Conservation (phyloP, 257 asterid species). For the Solanum rostratum region DNA sequence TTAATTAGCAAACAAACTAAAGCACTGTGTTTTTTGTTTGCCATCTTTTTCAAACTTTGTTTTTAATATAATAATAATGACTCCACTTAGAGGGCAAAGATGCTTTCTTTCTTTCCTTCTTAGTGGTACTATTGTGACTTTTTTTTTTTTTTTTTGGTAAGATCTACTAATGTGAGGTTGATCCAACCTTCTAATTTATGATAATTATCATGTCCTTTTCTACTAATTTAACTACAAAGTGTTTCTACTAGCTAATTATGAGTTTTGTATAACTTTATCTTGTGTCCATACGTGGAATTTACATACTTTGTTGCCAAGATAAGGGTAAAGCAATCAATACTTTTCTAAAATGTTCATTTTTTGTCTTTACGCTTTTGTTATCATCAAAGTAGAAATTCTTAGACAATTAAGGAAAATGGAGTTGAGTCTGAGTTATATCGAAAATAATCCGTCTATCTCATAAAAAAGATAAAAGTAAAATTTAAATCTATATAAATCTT, state of each 20-base stretch:
- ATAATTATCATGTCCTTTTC: conserved; percentile 5
- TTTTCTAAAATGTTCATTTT: background rate
- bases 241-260: background rate
- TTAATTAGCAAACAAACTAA: background rate
- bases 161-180: conserved; percentile 16
- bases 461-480: too few species aligned
- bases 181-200: conserved; percentile 22
- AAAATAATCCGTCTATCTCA: too few species aligned
- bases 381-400: background rate
- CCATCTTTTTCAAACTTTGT: conserved; percentile 15
- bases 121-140: conserved; percentile 5
- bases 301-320: background rate
- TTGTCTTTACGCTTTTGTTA: background rate
- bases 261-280: background rate
- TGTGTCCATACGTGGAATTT: background rate
- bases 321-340: background rate
- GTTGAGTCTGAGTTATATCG: too few species aligned
- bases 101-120: conserved; percentile 9
- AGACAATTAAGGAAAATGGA: background rate
- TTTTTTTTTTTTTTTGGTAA: background rate
- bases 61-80: conserved; percentile 16
- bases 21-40: background rate
- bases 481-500: too few species aligned
- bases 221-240: conserved; percentile 3
- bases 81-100: conserved; percentile 13